phyloP scores from a whole-genome alignment of 805 yeast genomes.

The Ogataea saltuana region DNA sequence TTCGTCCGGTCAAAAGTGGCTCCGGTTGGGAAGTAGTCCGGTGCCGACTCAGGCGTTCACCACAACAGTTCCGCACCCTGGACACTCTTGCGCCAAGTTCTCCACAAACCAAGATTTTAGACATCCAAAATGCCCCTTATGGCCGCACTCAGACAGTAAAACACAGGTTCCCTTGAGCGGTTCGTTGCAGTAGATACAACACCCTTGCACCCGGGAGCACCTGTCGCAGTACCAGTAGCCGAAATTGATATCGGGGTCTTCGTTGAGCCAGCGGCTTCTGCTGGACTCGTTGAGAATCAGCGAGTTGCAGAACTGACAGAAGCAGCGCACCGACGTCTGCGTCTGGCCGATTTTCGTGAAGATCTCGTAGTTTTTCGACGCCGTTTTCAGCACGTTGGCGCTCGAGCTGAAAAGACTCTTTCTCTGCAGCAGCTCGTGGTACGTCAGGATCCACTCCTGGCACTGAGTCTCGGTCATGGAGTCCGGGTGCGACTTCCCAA shows the following conservation, averaged over 20 bases:
- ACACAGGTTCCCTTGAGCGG: slow-evolving; percentile 74
- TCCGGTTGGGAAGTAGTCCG: slow-evolving; percentile 37
- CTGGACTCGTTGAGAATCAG: slow-evolving; percentile 58
- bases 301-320: slow-evolving; percentile 61
- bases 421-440: slow-evolving; percentile 54
- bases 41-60: background rate
- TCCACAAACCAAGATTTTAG: slow-evolving; percentile 73
- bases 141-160: slow-evolving; percentile 72
- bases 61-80: slow-evolving; percentile 59
- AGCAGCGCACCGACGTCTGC: slow-evolving; percentile 49
- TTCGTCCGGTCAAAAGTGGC: slow-evolving; percentile 50
- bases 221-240: slow-evolving; percentile 87
- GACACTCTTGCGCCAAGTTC: slow-evolving; percentile 69
- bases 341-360: slow-evolving; percentile 40
- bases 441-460: slow-evolving; percentile 57
- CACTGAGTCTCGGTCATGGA: slow-evolving; percentile 35
- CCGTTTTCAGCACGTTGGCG: slow-evolving; percentile 51
- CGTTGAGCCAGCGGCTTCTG: slow-evolving; percentile 35
- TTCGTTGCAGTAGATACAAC: slow-evolving; percentile 77
- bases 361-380: slow-evolving; percentile 32
- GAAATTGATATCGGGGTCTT: slow-evolving; percentile 39
- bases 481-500: slow-evolving; percentile 43
- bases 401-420: slow-evolving; percentile 56
- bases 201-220: slow-evolving; percentile 59
- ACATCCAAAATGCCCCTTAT: slow-evolving; percentile 82